These are phyloP conservation scores for Suillus hirtellus DNA, from an alignment of 768 basidiomycete species.

Conservation along the genomic window DNA sequence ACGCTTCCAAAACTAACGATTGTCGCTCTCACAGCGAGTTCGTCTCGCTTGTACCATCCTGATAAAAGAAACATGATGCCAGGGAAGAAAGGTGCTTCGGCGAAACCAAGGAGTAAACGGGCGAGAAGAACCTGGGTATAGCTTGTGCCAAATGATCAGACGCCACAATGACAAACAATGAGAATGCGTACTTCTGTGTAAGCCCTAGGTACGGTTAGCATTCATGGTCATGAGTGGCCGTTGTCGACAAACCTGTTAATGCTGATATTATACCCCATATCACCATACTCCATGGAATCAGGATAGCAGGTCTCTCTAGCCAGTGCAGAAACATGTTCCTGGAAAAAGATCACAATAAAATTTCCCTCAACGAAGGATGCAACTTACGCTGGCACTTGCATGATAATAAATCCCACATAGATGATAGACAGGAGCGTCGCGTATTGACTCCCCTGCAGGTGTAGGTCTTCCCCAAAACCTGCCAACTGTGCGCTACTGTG, in stretches of 20 bases:
- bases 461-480: conserved; percentile 64
- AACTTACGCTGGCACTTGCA: conserved; percentile 70
- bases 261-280: conserved; percentile 40
- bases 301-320: conserved; percentile 29
- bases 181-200: conserved; percentile 6
- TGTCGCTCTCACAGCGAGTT: conserved; percentile 39
- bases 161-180: neutral
- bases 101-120: conserved; percentile 46
- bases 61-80: conserved; percentile 33
- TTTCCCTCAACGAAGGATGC: neutral
- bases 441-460: conserved; percentile 57
- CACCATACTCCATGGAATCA: conserved; percentile 25
- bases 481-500: conserved; percentile 62
- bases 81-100: conserved; percentile 31
- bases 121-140: conserved; percentile 28
- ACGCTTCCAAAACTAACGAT: conserved; percentile 39
- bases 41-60: conserved; percentile 41
- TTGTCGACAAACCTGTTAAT: conserved; percentile 33
- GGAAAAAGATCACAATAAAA: neutral
- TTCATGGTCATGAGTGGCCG: neutral
- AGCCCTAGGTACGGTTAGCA: neutral
- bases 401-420: conserved; percentile 66
- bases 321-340: conserved; percentile 35
- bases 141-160: conserved; percentile 3
- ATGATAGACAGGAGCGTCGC: conserved; percentile 63